These are phyloP conservation scores for Cylindrotheca closterium DNA, from an alignment of 108 stramenopile species.

Conservation along the genomic window DNA sequence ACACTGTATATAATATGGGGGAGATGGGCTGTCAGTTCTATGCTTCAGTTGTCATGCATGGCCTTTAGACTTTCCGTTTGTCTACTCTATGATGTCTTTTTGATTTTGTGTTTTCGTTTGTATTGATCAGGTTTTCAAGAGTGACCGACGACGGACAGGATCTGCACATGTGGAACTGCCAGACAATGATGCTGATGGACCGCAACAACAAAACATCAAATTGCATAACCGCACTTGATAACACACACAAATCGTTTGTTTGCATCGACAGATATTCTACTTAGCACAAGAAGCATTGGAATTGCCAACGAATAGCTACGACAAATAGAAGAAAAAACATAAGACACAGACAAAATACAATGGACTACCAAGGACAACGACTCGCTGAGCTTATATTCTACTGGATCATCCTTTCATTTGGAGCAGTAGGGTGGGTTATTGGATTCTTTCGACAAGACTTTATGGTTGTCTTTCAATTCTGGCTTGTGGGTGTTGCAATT, in stretches of 20 bases:
- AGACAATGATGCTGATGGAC: too few species aligned
- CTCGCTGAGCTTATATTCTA: slow-evolving; percentile 82
- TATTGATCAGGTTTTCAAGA: too few species aligned
- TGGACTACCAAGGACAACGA: slow-evolving; percentile 91
- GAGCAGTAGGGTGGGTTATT: slow-evolving; percentile 84
- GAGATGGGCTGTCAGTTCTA: too few species aligned
- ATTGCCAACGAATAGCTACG: neutral
- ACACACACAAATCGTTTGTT: neutral
- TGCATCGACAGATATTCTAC: neutral
- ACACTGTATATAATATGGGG: too few species aligned
- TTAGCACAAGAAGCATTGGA: neutral
- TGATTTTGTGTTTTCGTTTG: too few species aligned
- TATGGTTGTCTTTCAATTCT: slow-evolving; percentile 78
- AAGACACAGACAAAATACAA: slow-evolving; percentile 5
- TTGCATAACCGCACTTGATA: too few species aligned
- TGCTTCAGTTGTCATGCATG: too few species aligned
- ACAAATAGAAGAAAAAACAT: neutral
- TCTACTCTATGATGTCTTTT: too few species aligned
- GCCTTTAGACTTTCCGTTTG: too few species aligned
- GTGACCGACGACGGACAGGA: neutral
- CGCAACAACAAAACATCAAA: too few species aligned
- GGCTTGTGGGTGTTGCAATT: slow-evolving; percentile 77
- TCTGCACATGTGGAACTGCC: neutral
- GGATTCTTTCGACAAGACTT: slow-evolving; percentile 88
- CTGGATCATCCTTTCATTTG: slow-evolving; percentile 79